These are phyloP conservation scores for Raddia guianensis DNA, from an alignment of 176 grass and related monocot species.

Conservation along the genomic window DNA sequence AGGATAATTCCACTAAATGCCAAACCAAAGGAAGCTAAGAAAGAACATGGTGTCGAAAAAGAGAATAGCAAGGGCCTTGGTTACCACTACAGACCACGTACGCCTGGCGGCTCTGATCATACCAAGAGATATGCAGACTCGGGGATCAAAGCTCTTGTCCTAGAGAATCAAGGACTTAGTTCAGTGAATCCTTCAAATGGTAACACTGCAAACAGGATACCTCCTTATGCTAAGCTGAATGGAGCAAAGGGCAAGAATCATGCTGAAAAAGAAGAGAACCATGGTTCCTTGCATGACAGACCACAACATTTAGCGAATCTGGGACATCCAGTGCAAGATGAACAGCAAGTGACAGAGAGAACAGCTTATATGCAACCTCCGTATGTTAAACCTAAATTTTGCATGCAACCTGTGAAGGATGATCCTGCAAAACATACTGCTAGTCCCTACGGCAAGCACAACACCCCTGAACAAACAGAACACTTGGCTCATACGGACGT, in stretches of 20 bases:
- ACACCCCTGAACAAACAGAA: constrained; percentile 30
- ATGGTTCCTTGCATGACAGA: constrained; percentile 19
- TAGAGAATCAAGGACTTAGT: constrained; percentile 45
- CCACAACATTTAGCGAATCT: constrained; percentile 25
- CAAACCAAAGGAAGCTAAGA: constrained; percentile 31
- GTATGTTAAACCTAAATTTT: constrained; percentile 60
- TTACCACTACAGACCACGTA: constrained; percentile 21
- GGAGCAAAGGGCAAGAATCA: constrained; percentile 28
- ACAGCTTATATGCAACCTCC: constrained; percentile 43
- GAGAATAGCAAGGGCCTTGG: constrained; percentile 41
- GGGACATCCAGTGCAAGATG: constrained; percentile 23
- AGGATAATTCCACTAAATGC: constrained; percentile 36
- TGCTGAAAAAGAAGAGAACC: constrained; percentile 46
- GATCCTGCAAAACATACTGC: constrained; percentile 41
- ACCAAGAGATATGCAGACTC: constrained; percentile 15
- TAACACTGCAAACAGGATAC: constrained; percentile 48
- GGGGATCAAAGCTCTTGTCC: constrained; percentile 37
- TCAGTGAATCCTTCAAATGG: constrained; percentile 49
- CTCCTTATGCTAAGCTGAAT: constrained; percentile 57
- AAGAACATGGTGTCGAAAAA: constrained; percentile 41
- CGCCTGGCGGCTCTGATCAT: constrained; percentile 39
- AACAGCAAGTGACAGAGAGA: constrained; percentile 28
- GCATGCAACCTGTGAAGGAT: constrained; percentile 2
- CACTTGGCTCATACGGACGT: constrained; percentile 29
- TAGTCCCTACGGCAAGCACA: background rate